Conservation (phyloP, 169 alveolate species). For the Cryptosporidium baileyi region DNA sequence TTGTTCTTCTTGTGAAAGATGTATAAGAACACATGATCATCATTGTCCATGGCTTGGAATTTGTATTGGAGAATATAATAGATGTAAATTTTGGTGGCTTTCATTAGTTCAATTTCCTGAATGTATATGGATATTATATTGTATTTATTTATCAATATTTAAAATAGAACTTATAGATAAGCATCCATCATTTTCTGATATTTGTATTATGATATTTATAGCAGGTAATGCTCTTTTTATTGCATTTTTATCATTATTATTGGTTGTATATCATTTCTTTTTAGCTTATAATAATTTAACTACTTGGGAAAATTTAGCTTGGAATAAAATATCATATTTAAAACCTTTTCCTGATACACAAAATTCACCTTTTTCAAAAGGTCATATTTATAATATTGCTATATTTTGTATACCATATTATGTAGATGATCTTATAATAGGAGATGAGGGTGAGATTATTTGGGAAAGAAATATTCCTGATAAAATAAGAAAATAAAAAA, state of each 20-base stretch:
- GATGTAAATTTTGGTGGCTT: constrained; percentile 71
- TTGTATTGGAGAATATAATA: constrained; percentile 83
- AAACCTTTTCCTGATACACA: constrained; percentile 62
- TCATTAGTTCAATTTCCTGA: constrained; percentile 73
- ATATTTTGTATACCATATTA: constrained; percentile 57
- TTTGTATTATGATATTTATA: neutral
- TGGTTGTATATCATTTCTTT: constrained; percentile 68
- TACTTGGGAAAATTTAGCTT: constrained; percentile 75
- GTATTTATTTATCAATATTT: constrained; percentile 15
- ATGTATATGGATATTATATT: constrained; percentile 45
- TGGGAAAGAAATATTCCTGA: constrained; percentile 48
- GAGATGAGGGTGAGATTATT: constrained; percentile 57
- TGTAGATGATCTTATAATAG: constrained; percentile 50
- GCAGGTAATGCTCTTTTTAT: constrained; percentile 39
- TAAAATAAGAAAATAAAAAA: neutral
- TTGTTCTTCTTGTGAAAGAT: constrained; percentile 84
- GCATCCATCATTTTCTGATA: constrained; percentile 33
- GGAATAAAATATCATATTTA: constrained; percentile 73
- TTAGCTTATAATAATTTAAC: constrained; percentile 70
- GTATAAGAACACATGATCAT: constrained; percentile 88
- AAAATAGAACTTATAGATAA: neutral
- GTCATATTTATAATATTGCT: constrained; percentile 47
- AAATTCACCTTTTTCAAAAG: constrained; percentile 56
- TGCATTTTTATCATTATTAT: constrained; percentile 52
- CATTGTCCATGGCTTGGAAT: constrained; percentile 91